Percentiles rank a stretch among this genome's conserved stretches.
phyloP scores from a whole-genome alignment of 352 stramenopile species.

The Phytophthora chlamydospora region DNA sequence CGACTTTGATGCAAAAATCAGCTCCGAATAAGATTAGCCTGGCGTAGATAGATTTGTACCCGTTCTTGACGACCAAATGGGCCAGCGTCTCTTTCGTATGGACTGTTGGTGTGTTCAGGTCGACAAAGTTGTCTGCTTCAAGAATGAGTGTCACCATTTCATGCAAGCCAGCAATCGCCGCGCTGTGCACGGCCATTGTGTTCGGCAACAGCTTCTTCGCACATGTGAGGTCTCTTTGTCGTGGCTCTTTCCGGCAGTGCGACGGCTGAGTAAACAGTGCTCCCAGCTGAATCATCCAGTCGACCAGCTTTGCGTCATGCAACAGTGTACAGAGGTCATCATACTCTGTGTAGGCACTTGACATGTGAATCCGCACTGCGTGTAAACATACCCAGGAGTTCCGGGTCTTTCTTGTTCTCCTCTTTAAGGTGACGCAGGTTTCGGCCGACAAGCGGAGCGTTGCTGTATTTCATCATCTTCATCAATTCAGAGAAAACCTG shows the following conservation, averaged over 20 bases:
- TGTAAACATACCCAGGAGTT: conserved; percentile 13
- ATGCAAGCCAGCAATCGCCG: conserved; percentile 18
- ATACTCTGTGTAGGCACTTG: too few relatives aligned
- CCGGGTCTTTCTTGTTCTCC: conserved; percentile 22
- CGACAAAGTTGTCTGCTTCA: conserved; percentile 27
- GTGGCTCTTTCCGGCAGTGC: conserved; percentile 12
- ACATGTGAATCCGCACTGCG: not conserved
- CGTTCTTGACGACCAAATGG: conserved; percentile 30
- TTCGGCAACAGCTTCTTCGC: conserved; percentile 7
- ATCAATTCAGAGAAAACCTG: conserved; percentile 23
- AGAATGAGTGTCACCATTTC: conserved; percentile 36
- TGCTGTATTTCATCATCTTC: conserved; percentile 12
- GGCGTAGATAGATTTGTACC: conserved; percentile 13
- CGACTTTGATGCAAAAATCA: conserved; percentile 20
- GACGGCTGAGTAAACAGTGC: conserved; percentile 22
- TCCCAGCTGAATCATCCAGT: conserved; percentile 51
- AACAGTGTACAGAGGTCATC: conserved; percentile 28
- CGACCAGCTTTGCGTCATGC: conserved; percentile 34
- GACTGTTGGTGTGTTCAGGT: conserved; percentile 33
- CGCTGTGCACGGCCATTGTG: conserved; percentile 28
- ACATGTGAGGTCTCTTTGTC: conserved; percentile 4
- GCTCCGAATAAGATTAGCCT: conserved; percentile 20
- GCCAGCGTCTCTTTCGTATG: conserved; percentile 33
- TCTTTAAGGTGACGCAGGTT: conserved; percentile 9
- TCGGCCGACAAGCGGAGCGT: conserved; percentile 9